Evolutionary conservation across 192 early-diverging fungal genomes (phyloP).

Genomic region (Geranomyces variabilis): DNA sequence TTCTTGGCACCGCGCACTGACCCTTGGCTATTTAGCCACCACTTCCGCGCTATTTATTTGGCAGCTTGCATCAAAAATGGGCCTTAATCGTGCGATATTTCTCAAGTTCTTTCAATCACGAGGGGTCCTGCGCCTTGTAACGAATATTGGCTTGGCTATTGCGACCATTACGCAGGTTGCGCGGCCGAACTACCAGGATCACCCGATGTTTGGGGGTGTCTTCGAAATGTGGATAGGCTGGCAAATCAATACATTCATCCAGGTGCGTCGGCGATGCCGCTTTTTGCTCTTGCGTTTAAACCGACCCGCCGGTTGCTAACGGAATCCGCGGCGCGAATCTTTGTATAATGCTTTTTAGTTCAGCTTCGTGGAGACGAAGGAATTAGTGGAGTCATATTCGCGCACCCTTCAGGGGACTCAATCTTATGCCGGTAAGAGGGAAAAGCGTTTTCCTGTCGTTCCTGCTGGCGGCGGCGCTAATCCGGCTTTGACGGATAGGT

Average conservation of each 20-base stretch:
- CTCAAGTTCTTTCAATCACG: neutral
- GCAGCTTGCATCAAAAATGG: slow-evolving; percentile 1
- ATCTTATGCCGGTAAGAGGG: too few species aligned
- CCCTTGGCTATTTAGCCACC: neutral
- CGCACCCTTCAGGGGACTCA: too few species aligned
- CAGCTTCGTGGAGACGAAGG: too few species aligned
- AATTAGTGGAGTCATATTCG: too few species aligned
- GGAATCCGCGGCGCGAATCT: too few species aligned
- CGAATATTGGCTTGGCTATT: neutral
- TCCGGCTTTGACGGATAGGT: too few species aligned
- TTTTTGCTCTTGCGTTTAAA: too few species aligned
- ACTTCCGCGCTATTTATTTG: neutral
- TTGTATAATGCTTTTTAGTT: too few species aligned
- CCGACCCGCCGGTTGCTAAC: too few species aligned
- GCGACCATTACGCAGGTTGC: neutral
- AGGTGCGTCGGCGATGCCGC: too few species aligned
- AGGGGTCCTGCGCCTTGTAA: neutral
- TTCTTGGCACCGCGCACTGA: neutral
- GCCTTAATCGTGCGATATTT: neutral
- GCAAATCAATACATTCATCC: slow-evolving; percentile 6
- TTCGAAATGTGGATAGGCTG: slow-evolving; percentile 13
- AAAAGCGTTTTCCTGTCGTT: too few species aligned
- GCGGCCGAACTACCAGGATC: neutral
- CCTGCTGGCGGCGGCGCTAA: too few species aligned
- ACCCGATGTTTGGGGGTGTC: neutral